Evolutionary conservation across 202 grass and related monocot species (phyloP), one percentile per base, ranked within the genome.

Genomic region (Carex arenaria): DNA sequence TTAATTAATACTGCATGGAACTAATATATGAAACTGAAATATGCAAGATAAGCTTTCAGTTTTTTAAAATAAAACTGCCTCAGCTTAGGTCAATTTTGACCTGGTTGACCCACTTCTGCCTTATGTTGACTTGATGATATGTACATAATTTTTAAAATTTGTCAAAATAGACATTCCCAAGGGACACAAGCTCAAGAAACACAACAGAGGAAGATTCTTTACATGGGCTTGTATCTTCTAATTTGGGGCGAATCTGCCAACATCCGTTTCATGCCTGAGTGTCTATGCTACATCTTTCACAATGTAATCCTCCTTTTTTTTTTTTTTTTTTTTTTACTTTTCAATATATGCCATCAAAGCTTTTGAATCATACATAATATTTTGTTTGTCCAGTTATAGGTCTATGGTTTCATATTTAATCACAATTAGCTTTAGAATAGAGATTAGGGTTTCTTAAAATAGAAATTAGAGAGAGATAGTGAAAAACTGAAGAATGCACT

Each of bases 201-300:
- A 82, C 90, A 98, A 22, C 95, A 93, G 82, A 80, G 90, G 67
- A 98, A 90, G 66, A 91, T 93, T 87, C 85, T 98, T 30, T 94
- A 94, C 83, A 89, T 94, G 83, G 92, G 92, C 31, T 89, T 98
- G 31, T 94, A 85, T 89, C 92, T 98, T 91, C 92, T 98, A 30
- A 93, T 98, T 68, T 98, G 95, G 92, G 92, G 95, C 80, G 95
- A 98, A 89, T 85, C 92, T 83, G 84, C 90, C 77, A 98, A 98
- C 57, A 77, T 98, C 47, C 93, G 92, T 23, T 98, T 95, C 87
- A 98, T 98, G 90, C 92, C 89, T 22, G 95, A 92, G 52, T 98
- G 92, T 86, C 61, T 98, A 68, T 91, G 92, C 87, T 98, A 98
- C 86, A 95, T 98, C 36, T 98, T 98, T 86, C 95, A 98, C 84